Evolutionary conservation across 2,329 filamentous ascomycete species (phyloP).

Genomic region (Claviceps citrina): DNA sequence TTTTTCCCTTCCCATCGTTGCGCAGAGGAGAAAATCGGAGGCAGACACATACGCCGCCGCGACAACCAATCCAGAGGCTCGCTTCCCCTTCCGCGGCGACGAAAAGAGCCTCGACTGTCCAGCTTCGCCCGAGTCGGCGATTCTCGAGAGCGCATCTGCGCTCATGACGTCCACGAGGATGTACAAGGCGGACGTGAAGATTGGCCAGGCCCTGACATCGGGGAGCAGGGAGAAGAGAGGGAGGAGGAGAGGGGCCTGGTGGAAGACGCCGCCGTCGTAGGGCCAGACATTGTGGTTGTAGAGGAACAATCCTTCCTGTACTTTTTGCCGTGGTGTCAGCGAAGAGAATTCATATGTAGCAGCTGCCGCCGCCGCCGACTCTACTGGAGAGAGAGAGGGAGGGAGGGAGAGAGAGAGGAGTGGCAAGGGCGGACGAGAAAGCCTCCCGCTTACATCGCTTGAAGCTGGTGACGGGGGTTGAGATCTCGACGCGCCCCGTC

Average conservation of each 20-base stretch:
- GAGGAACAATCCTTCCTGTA: slow-evolving; percentile 91
- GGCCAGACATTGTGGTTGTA: slow-evolving; percentile 94
- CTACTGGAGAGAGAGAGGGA: background rate
- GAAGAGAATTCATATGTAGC: no score
- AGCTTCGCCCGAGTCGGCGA: slow-evolving; percentile 70
- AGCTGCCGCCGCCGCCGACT: no score
- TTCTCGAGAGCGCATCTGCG: slow-evolving; percentile 61
- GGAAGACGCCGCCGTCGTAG: slow-evolving; percentile 79
- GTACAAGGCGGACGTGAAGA: slow-evolving; percentile 69
- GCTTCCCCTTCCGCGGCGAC: slow-evolving; percentile 61
- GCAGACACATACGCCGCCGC: slow-evolving; percentile 55
- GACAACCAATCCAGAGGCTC: slow-evolving; percentile 59
- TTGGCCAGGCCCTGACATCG: slow-evolving; percentile 45
- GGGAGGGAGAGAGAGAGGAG: background rate
- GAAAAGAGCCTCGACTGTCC: slow-evolving; percentile 57
- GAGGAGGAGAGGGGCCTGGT: slow-evolving; percentile 75
- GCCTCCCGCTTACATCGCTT: slow-evolving; percentile 69
- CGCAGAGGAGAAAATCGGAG: no score
- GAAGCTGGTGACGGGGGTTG: slow-evolving; percentile 93
- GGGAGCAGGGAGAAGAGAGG: slow-evolving; percentile 85
- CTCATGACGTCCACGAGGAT: slow-evolving; percentile 67
- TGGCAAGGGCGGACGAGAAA: no score
- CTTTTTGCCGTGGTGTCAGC: no score
- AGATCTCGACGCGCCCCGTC: slow-evolving; percentile 86
- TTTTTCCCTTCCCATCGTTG: no score